phyloP scores from a whole-genome alignment of 805 yeast genomes.

The Candida cerambycidarum region DNA sequence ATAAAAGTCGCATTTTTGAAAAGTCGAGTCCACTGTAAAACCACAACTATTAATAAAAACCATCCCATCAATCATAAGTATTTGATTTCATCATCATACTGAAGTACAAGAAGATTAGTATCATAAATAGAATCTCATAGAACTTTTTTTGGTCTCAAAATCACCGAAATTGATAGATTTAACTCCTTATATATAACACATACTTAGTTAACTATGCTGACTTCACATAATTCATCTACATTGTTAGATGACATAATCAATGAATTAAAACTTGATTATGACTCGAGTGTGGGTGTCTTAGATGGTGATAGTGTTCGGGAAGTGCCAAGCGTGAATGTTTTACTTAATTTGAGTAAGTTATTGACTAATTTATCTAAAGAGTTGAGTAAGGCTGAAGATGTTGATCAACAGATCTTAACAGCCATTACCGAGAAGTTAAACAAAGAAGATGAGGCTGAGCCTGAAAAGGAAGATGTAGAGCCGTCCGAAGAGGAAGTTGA shows the following conservation, averaged over 20 bases:
- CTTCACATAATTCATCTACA: conserved; percentile 27
- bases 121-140: background rate
- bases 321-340: conserved; percentile 40
- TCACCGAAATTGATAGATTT: background rate
- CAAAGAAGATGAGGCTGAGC: conserved; percentile 11
- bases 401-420: conserved; percentile 21
- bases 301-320: conserved; percentile 55
- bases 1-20: background rate
- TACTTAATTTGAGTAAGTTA: conserved; percentile 46
- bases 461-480: conserved; percentile 3
- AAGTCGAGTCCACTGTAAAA: background rate
- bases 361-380: conserved; percentile 40
- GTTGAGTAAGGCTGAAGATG: conserved; percentile 31
- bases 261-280: conserved; percentile 55
- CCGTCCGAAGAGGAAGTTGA: background rate
- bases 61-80: background rate
- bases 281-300: conserved; percentile 56
- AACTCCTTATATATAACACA: background rate
- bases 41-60: background rate
- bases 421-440: conserved; percentile 11
- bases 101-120: background rate
- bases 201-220: background rate
- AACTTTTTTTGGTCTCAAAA: background rate
- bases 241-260: conserved; percentile 51
- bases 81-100: background rate